phyloP scores from a whole-genome alignment of 257 asterid species.

The Forsythia suspensa region DNA sequence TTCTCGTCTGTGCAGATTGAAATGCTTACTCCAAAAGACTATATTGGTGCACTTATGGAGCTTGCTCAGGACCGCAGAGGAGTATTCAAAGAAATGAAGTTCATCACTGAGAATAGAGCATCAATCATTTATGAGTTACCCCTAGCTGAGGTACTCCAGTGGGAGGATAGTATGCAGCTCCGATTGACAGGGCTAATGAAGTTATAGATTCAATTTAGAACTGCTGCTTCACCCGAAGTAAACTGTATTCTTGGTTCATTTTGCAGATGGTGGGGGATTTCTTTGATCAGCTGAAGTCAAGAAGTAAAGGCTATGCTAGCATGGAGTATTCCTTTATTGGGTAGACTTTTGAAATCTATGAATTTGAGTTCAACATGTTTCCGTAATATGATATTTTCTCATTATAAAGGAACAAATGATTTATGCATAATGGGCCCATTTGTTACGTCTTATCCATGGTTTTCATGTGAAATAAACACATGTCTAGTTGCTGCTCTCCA shows the following conservation, averaged over 20 bases:
- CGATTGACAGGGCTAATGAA: constrained; percentile 3
- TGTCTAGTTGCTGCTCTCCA: not conserved
- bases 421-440: not conserved
- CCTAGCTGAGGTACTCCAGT: constrained; percentile 80
- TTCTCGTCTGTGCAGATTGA: constrained; percentile 63
- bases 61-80: constrained; percentile 98
- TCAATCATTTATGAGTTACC: constrained; percentile 81
- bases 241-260: constrained; percentile 25
- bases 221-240: constrained; percentile 11
- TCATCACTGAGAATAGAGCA: constrained; percentile 82
- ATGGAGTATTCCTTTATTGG: constrained; percentile 95
- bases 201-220: constrained; percentile 16
- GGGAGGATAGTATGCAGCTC: constrained; percentile 23
- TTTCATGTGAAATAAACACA: not conserved
- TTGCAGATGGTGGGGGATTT: constrained; percentile 99
- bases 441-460: not conserved
- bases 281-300: constrained; percentile 97
- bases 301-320: constrained; percentile 99
- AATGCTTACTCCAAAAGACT: constrained; percentile 92
- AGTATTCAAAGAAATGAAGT: constrained; percentile 90
- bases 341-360: constrained; percentile 37
- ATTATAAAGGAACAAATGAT: not conserved
- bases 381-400: not conserved
- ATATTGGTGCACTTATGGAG: constrained; percentile 95
- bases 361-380: not conserved